Evolutionary conservation across 208 protist species (phyloP), one percentile per base, ranked within the genome.

Genomic region (Acanthamoeba triangularis): DNA sequence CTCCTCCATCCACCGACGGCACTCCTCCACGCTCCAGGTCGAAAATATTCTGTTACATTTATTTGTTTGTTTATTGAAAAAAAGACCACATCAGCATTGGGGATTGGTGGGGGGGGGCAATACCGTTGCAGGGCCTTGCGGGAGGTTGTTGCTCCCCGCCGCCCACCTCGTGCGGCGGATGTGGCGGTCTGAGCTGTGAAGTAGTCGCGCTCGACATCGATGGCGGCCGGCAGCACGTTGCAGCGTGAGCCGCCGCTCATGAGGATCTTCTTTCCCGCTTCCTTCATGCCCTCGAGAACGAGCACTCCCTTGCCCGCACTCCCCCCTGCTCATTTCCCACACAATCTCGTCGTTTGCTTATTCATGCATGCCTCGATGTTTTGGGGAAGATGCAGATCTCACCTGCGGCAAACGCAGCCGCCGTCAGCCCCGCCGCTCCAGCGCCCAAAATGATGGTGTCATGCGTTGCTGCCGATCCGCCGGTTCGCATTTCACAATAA

Each of bases 191-290:
- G 63, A 6, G 88, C 78, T 37, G 72, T 91, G 59, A 95, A 95
- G 82, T 92, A 95, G 41, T 95, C 94, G 4, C 74, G 44, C 33
- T 49, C 44, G 41, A 95, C 35, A 63, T 95, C 94, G 6, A 95
- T n/a, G 67, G 69, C 74, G 3, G 78, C 94, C 16, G 56, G 56
- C 52, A 92, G 35, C 59, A 80, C 94, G 76, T 95, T 95, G 59
- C 94, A 95, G n/a, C 94, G 76, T 8, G 94, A 63, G 16, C 94
- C 94, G 20, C 94, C 94, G 37, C 72, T 90, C 94, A 95, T 95
- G 63, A 95, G 91, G 6, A 95, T 95, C 82, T 95, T 95, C 94
- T 95, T 95, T 6, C 94, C 94, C 6, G 94, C 82, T 61, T 95
- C 94, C 37, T 56, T 72, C n/a, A 88, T 93, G 20, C 94, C 65